Evolutionary conservation across 202 grass and related monocot genomes (phyloP).

Genomic region (Panicum hallii): DNA sequence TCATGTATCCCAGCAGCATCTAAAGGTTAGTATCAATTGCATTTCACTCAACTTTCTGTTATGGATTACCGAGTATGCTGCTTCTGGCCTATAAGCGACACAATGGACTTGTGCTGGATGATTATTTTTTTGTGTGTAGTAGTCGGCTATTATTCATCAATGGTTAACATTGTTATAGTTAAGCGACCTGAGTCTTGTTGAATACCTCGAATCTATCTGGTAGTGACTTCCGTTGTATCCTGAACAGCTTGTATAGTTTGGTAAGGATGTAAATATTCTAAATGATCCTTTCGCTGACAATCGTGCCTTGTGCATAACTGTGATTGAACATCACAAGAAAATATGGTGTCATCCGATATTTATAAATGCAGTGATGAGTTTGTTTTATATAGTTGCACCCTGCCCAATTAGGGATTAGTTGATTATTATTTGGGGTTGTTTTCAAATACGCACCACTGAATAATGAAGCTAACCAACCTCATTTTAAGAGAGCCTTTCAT

Average conservation of each 20-base stretch:
- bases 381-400: neutral
- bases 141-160: no score
- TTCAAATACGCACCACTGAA: neutral
- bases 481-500: neutral
- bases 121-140: neutral
- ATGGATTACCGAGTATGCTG: neutral
- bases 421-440: neutral
- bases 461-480: neutral
- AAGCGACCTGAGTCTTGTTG: neutral
- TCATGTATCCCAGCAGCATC: slow-evolving; percentile 94
- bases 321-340: neutral
- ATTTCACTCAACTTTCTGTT: neutral
- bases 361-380: neutral
- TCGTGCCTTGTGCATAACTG: neutral
- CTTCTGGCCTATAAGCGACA: neutral
- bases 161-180: neutral
- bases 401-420: neutral
- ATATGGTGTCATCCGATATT: neutral
- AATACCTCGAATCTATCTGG: neutral
- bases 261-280: neutral
- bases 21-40: slow-evolving; percentile 45
- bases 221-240: neutral
- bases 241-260: neutral
- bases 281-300: neutral
- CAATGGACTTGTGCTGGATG: neutral